Evolutionary conservation across 306 rosid genomes (phyloP), one percentile per base, ranked within the genome.

Genomic region (Ormosia semicastrata): DNA sequence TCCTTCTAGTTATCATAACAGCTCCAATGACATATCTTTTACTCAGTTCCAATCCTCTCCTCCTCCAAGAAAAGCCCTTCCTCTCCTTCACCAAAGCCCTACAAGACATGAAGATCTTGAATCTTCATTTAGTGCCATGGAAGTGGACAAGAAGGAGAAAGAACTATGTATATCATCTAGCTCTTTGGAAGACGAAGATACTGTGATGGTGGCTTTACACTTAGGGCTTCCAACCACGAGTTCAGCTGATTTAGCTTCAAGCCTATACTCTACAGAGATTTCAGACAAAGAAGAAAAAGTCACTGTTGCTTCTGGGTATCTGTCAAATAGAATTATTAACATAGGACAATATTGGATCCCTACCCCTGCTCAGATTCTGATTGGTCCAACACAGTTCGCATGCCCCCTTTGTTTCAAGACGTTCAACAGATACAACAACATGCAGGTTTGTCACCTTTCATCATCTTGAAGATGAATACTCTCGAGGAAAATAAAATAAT

Each of bases 381-480:
- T 93, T 54, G 98, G 98, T 80, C 97, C 97, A 66, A 94, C 98
- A 10, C 98, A 90, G 83, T 94, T 93, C 71, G 89, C 97, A 57
- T 94, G 98, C 71, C 97, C 97, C 56, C 98, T 94, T 87, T 94
- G 98, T 85, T 93, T 88, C 92, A 94, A 94, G 83, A 92, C 98
- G 56, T 94, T 94, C 91, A 94, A 94, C 71, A 90, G 98, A 92
- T 94, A 92, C 88, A 94, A 94, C 76, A 94, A 94, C 90, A 91
- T 94, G 97, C 98, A 94, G 98, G 98, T 84, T 81, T 70, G 58
- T 50, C 29, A 58, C 15, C 50, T 43, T 83, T 69, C 71, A 30
- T 67, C 14, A 43, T 65, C 58, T 41, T 41, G 30, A 13, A 72
- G 41, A 47, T 76, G 13, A 30, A 36, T 63, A 6, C 57, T 12